phyloP scores from a whole-genome alignment of 2,329 filamentous ascomycete species.

The Talaromyces sp. region DNA sequence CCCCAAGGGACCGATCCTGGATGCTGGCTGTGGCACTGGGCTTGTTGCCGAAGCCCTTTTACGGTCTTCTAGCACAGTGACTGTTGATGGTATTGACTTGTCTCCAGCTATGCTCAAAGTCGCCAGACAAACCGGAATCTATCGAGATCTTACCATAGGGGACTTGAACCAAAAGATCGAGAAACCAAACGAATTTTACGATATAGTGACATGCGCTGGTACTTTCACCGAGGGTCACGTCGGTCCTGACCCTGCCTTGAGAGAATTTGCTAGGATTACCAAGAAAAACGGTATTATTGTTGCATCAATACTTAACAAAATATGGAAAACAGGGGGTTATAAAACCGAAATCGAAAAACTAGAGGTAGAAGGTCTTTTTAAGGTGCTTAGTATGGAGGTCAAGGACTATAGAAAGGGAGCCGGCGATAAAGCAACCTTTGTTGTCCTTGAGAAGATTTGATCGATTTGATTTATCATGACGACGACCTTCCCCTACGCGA shows the following conservation, averaged over 20 bases:
- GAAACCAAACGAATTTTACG: constrained; percentile 39
- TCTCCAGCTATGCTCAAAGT: constrained; percentile 50
- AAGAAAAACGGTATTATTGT: constrained; percentile 46
- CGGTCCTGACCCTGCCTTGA: constrained; percentile 43
- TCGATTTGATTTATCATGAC: not conserved
- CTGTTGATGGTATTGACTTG: constrained; percentile 51
- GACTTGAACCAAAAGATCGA: constrained; percentile 45
- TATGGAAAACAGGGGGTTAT: constrained; percentile 48
- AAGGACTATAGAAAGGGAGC: constrained; percentile 25
- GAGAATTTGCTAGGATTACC: constrained; percentile 47
- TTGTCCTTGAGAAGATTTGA: constrained; percentile 21
- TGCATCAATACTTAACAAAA: constrained; percentile 47
- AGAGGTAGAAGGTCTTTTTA: constrained; percentile 26
- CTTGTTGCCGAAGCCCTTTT: constrained; percentile 47
- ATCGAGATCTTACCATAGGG: constrained; percentile 39
- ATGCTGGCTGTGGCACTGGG: constrained; percentile 54
- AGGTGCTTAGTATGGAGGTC: constrained; percentile 23
- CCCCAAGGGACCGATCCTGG: constrained; percentile 36
- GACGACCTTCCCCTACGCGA: too few species aligned
- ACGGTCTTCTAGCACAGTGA: constrained; percentile 36
- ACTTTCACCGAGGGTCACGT: constrained; percentile 54
- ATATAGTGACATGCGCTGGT: constrained; percentile 49
- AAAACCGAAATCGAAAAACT: constrained; percentile 40
- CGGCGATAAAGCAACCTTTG: constrained; percentile 24
- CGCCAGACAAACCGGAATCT: constrained; percentile 45